Conservation (phyloP, 2,329 filamentous ascomycete species). For the Cordyceps militaris region DNA sequence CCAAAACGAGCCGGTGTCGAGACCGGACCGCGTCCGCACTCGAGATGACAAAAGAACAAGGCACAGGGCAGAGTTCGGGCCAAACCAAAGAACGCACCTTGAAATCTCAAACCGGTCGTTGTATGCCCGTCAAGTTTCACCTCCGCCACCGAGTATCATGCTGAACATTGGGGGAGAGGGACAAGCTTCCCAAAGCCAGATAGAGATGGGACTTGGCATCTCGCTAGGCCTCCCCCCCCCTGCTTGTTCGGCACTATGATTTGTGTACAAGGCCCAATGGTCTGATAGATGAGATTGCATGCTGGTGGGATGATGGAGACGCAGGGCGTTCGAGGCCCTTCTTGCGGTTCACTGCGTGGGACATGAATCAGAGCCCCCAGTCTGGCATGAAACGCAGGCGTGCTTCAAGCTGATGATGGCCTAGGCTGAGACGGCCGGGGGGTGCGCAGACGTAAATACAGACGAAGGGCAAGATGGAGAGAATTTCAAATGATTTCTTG, state of each 20-base stretch:
- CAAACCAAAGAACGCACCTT: neutral
- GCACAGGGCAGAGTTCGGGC: neutral
- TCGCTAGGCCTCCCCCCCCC: neutral
- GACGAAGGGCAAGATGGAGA: neutral
- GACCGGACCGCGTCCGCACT: neutral
- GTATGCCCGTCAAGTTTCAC: slow-evolving; percentile 5
- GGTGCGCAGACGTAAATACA: neutral
- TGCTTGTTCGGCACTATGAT: neutral
- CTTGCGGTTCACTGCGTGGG: neutral
- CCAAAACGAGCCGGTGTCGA: neutral
- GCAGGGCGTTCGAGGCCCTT: neutral
- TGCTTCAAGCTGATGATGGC: slow-evolving; percentile 15
- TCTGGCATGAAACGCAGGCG: slow-evolving; percentile 17
- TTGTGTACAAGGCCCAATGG: neutral
- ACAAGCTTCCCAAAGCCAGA: neutral
- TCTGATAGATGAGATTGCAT: neutral
- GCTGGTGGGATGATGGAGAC: neutral
- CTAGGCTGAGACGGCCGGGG: neutral
- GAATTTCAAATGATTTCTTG: neutral
- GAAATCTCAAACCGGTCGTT: slow-evolving; percentile 1
- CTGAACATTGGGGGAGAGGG: neutral
- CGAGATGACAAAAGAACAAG: neutral
- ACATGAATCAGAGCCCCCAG: neutral
- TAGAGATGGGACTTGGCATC: neutral
- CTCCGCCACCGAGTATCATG: neutral